These are phyloP conservation scores for Pythium guiyangense DNA, from an alignment of 352 stramenopile species.

Conservation along the genomic window DNA sequence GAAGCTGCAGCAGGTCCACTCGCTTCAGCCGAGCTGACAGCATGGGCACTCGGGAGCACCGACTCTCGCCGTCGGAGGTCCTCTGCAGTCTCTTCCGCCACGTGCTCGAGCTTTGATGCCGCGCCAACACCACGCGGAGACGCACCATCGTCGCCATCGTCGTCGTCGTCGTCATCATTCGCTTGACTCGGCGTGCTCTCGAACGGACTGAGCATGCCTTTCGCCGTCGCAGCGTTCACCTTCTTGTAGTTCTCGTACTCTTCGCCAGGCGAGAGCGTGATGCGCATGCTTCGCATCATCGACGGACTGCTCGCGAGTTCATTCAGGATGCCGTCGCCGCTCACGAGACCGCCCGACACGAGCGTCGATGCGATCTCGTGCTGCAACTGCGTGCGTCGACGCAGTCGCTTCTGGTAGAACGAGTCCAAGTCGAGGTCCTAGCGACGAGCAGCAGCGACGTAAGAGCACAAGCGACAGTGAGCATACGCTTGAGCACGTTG, in stretches of 20 bases:
- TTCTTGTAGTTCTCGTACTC: constrained; percentile 74
- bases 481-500: no score
- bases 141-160: no score
- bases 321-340: constrained; percentile 18
- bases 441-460: not conserved
- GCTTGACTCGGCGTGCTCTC: constrained; percentile 15
- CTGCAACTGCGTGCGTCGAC: constrained; percentile 44
- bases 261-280: constrained; percentile 63
- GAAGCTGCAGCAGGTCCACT: not conserved
- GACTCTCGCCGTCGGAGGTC: constrained; percentile 7
- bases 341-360: constrained; percentile 20
- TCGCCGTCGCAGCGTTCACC: constrained; percentile 32
- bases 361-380: constrained; percentile 50
- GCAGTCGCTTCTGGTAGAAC: constrained; percentile 50
- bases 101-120: constrained; percentile 8
- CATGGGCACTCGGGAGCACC: not conserved
- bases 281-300: constrained; percentile 42
- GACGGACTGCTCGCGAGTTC: constrained; percentile 25
- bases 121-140: not conserved
- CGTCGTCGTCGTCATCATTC: constrained; percentile 24
- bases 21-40: no score
- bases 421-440: constrained; percentile 54
- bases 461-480: not conserved
- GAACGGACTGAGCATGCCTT: constrained; percentile 9
- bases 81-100: constrained; percentile 8